These are phyloP conservation scores for Phaeosphaeria sp. DNA, from an alignment of 2,329 filamentous ascomycete genomes.

Conservation along the genomic window DNA sequence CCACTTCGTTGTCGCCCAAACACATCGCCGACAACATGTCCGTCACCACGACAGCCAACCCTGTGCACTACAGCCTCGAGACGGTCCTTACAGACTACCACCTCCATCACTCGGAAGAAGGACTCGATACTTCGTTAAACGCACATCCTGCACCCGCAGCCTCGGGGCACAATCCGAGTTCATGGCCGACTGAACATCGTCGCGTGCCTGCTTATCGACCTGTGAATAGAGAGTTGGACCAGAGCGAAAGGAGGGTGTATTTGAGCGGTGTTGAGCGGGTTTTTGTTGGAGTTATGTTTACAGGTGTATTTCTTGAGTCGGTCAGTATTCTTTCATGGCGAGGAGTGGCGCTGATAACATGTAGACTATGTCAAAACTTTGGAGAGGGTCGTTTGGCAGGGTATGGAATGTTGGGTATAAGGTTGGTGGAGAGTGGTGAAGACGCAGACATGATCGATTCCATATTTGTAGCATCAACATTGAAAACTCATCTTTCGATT, in stretches of 20 bases:
- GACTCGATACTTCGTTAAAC: slow-evolving; percentile 30
- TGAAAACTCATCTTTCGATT: too few species aligned
- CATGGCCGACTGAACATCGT: slow-evolving; percentile 58
- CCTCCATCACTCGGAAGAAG: slow-evolving; percentile 50
- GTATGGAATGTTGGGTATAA: slow-evolving; percentile 59
- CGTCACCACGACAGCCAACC: slow-evolving; percentile 53
- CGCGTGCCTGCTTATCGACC: slow-evolving; percentile 58
- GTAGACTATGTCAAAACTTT: slow-evolving; percentile 53
- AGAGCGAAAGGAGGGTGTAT: slow-evolving; percentile 52
- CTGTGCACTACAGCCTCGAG: slow-evolving; percentile 44
- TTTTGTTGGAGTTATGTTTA: slow-evolving; percentile 60
- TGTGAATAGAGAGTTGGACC: slow-evolving; percentile 52
- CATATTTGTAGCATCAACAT: neutral
- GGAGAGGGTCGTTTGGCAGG: slow-evolving; percentile 59
- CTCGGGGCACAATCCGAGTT: slow-evolving; percentile 30
- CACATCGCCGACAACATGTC: slow-evolving; percentile 44
- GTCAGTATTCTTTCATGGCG: slow-evolving; percentile 34
- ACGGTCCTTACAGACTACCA: slow-evolving; percentile 55
- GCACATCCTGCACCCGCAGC: slow-evolving; percentile 37
- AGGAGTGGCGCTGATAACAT: neutral
- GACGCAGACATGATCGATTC: neutral
- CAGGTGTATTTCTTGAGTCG: slow-evolving; percentile 54
- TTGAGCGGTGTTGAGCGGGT: slow-evolving; percentile 53
- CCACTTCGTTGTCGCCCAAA: neutral
- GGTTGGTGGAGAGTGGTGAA: slow-evolving; percentile 61